A percentile compares a stretch with the other conserved stretches of the same genome.
Evolutionary conservation across 225 moss, liverwort and hornwort genomes (phyloP).

Genomic region (Pleurozium schreberi): DNA sequence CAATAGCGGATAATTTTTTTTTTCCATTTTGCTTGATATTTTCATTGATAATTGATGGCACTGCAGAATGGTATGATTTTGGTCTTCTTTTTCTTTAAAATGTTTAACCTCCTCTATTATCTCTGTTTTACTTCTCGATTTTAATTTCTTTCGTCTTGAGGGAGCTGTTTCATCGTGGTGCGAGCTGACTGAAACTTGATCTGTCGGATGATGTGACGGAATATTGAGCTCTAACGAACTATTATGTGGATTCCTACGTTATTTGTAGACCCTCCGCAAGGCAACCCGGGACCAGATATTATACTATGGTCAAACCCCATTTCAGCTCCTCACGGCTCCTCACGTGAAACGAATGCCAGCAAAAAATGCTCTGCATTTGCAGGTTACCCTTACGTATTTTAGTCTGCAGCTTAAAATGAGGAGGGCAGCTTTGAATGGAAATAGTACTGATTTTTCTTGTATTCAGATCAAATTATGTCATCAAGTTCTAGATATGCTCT

Average conservation of each 20-base stretch:
- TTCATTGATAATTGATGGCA: neutral
- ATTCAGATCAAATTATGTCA: neutral
- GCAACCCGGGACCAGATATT: slow-evolving; percentile 88
- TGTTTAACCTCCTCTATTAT: neutral
- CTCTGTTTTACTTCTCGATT: neutral
- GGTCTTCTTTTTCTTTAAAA: neutral
- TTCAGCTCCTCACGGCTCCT: slow-evolving; percentile 77
- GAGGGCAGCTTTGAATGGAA: neutral
- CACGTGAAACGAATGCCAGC: slow-evolving; percentile 65
- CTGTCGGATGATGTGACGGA: neutral
- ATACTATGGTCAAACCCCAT: slow-evolving; percentile 81
- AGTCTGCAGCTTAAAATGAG: neutral
- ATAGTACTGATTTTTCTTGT: neutral
- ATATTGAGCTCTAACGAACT: neutral
- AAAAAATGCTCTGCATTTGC: slow-evolving; percentile 70
- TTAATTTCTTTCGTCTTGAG: neutral
- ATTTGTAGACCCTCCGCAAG: slow-evolving; percentile 65
- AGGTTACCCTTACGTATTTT: slow-evolving; percentile 31
- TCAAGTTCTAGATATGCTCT: neutral
- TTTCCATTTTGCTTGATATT: neutral
- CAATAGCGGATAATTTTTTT: neutral
- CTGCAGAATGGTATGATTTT: neutral
- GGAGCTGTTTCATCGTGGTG: neutral
- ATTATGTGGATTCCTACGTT: neutral
- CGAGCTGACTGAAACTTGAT: neutral